phyloP scores from a whole-genome alignment of 345 rosid genomes.

The Cochlearia excelsa region DNA sequence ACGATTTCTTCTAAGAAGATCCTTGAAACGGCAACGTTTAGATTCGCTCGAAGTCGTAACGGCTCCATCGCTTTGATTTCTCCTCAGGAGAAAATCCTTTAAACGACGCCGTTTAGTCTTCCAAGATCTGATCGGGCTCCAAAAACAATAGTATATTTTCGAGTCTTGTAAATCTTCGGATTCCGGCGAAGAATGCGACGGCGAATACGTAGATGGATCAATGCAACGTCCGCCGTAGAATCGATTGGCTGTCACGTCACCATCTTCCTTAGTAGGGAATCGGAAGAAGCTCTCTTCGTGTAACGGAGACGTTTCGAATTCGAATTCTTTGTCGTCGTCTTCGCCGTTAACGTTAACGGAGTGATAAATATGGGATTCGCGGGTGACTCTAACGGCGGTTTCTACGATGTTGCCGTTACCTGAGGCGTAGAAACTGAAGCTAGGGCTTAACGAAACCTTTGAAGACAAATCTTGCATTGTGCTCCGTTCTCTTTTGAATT shows the following conservation, averaged over 20 bases:
- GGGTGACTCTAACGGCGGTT: no score
- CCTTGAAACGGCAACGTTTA: slow-evolving; percentile 26
- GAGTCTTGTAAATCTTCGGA: not conserved
- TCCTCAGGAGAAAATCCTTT: slow-evolving; percentile 25
- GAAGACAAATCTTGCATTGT: no score
- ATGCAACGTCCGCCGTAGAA: slow-evolving; percentile 15
- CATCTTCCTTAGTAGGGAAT: slow-evolving; percentile 25
- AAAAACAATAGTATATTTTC: slow-evolving; percentile 22
- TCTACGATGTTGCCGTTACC: no score
- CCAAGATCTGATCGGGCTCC: slow-evolving; percentile 32
- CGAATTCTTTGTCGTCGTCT: slow-evolving; percentile 46
- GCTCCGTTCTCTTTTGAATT: no score
- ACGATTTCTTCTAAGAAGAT: slow-evolving; percentile 29
- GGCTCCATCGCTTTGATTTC: slow-evolving; percentile 33
- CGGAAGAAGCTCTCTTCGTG: slow-evolving; percentile 13
- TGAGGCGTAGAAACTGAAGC: no score
- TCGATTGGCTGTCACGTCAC: slow-evolving; percentile 18
- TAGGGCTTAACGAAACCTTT: no score
- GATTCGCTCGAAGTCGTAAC: slow-evolving; percentile 10
- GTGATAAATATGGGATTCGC: no score
- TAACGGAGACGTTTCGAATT: slow-evolving; percentile 41
- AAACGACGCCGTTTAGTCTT: slow-evolving; percentile 17
- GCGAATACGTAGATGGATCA: slow-evolving; percentile 12
- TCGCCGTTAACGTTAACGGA: no score
- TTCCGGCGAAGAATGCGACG: slow-evolving; percentile 32